Conservation (phyloP, 345 rosid species). For the Hevea brasiliensis region DNA sequence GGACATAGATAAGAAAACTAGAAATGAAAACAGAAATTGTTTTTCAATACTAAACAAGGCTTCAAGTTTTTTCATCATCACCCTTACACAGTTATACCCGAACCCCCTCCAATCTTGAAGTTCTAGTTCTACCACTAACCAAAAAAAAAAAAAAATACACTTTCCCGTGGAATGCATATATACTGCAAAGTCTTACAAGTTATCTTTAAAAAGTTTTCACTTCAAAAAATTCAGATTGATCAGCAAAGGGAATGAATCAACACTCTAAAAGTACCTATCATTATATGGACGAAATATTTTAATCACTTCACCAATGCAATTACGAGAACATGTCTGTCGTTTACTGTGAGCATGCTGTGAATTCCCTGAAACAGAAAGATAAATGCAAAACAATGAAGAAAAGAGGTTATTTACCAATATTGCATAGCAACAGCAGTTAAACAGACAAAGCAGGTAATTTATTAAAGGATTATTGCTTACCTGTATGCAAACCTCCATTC, state of each 20-base stretch:
- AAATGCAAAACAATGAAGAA: background rate
- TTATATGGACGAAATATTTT: constrained; percentile 45
- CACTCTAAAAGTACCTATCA: constrained; percentile 44
- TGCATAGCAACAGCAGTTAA: constrained; percentile 3
- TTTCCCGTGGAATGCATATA: background rate
- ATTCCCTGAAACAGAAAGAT: constrained; percentile 43
- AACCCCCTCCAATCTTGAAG: background rate
- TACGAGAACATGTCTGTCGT: constrained; percentile 23
- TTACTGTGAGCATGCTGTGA: constrained; percentile 34
- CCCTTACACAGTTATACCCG: no score
- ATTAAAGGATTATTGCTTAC: constrained; percentile 35
- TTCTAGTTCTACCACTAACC: background rate
- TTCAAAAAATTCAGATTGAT: constrained; percentile 5
- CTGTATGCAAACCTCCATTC: constrained; percentile 47
- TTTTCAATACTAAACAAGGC: background rate
- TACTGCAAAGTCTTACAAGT: background rate
- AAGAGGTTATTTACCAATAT: background rate
- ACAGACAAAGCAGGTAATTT: constrained; percentile 8
- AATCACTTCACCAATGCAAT: constrained; percentile 77
- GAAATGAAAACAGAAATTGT: background rate
- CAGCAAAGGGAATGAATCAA: background rate
- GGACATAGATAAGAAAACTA: no score
- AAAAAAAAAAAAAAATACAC: background rate
- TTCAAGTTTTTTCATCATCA: background rate
- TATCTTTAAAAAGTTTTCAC: background rate